Percentiles rank a stretch among this genome's conserved stretches.
phyloP scores from a whole-genome alignment of 768 basidiomycete species.

The Lactifluus rugatus region DNA sequence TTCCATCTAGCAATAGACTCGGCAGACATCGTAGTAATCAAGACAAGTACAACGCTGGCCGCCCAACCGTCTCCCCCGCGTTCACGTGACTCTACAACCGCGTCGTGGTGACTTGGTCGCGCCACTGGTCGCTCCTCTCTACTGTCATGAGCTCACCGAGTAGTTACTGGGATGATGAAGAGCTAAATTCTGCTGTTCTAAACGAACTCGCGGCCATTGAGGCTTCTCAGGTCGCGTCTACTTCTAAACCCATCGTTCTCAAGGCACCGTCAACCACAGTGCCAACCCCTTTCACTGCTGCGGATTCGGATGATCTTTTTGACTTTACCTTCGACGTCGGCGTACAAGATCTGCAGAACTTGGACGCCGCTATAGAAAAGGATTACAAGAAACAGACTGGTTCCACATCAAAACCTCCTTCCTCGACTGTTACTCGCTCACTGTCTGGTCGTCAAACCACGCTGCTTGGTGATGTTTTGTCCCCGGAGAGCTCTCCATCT shows the following conservation, averaged over 20 bases:
- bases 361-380: constrained; percentile 46
- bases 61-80: neutral
- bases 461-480: constrained; percentile 51
- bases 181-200: constrained; percentile 46
- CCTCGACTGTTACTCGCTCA: constrained; percentile 19
- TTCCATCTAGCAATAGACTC: constrained; percentile 64
- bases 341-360: constrained; percentile 40
- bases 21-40: constrained; percentile 43
- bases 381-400: constrained; percentile 33
- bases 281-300: constrained; percentile 22
- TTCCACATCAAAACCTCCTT: constrained; percentile 33
- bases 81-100: constrained; percentile 9
- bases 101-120: neutral
- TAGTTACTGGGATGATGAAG: constrained; percentile 56
- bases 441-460: constrained; percentile 50
- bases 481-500: constrained; percentile 26
- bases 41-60: neutral
- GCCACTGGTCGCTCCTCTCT: neutral
- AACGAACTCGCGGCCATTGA: constrained; percentile 63
- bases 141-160: constrained; percentile 57
- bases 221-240: constrained; percentile 36
- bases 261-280: constrained; percentile 15
- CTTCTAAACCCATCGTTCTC: constrained; percentile 19
- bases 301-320: constrained; percentile 33
- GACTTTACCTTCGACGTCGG: constrained; percentile 43